Evolutionary conservation across 2,329 filamentous ascomycete genomes (phyloP).

Genomic region (Penicillium sp.): DNA sequence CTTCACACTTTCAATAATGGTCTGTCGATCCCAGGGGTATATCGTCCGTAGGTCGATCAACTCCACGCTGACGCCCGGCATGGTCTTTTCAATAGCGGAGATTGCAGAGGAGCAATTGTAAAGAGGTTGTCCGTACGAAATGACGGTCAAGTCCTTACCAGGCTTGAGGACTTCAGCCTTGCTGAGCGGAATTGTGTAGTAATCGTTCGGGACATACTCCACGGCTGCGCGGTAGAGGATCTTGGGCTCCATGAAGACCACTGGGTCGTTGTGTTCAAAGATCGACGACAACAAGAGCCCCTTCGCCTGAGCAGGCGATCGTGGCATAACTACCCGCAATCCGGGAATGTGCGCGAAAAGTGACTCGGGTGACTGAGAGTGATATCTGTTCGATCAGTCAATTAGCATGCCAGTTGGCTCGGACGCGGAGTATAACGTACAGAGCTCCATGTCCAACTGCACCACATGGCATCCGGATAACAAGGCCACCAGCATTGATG

Average conservation of each 20-base stretch:
- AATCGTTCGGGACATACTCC: constrained; percentile 77
- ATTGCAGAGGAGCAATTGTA: constrained; percentile 80
- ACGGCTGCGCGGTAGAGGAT: constrained; percentile 86
- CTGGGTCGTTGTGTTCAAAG: constrained; percentile 72
- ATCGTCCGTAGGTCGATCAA: constrained; percentile 83
- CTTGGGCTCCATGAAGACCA: constrained; percentile 92
- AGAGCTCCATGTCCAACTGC: constrained; percentile 84
- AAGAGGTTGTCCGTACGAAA: constrained; percentile 85
- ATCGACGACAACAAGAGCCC: constrained; percentile 75
- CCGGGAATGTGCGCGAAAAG: constrained; percentile 87
- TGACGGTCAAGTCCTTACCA: constrained; percentile 74
- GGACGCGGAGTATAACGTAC: constrained; percentile 35
- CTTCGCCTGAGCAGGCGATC: constrained; percentile 84
- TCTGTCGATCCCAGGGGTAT: constrained; percentile 86
- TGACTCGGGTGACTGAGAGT: constrained; percentile 83
- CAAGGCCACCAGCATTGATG: constrained; percentile 70
- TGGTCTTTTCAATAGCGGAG: constrained; percentile 67
- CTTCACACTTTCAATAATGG: constrained; percentile 73
- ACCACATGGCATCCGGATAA: constrained; percentile 85
- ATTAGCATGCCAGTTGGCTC: background rate
- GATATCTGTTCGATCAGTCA: constrained; percentile 50
- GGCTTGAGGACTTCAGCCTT: constrained; percentile 80
- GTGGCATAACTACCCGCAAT: constrained; percentile 76
- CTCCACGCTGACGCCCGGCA: constrained; percentile 69
- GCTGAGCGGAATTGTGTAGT: constrained; percentile 78